These are phyloP conservation scores for Termitomyces sp. DNA, from an alignment of 768 basidiomycete species.

Conservation along the genomic window DNA sequence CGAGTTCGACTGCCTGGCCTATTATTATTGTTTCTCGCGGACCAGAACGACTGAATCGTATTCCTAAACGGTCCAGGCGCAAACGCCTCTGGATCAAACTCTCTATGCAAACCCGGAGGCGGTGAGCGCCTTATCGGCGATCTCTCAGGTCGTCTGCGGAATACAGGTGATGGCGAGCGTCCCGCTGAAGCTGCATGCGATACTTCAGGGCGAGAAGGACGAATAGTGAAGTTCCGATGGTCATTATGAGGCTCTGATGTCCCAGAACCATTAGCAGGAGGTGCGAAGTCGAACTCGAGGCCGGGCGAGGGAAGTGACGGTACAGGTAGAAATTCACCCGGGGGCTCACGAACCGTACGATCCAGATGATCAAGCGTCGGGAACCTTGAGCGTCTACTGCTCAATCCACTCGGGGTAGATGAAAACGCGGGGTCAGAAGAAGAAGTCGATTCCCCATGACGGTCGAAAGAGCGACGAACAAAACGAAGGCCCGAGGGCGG, in stretches of 20 bases:
- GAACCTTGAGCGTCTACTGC: not conserved
- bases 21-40: conserved; percentile 18
- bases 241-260: not conserved
- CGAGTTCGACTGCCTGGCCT: conserved; percentile 8
- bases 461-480: not conserved
- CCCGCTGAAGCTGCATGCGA: not conserved
- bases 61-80: conserved; percentile 49
- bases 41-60: conserved; percentile 37
- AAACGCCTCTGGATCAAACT: conserved; percentile 35
- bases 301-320: conserved; percentile 26
- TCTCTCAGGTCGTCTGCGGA: not conserved
- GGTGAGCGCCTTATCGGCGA: conserved; percentile 10
- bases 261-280: not conserved
- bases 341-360: not conserved
- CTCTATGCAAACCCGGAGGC: conserved; percentile 15
- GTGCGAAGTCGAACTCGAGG: conserved; percentile 21
- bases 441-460: not conserved
- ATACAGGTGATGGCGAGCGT: conserved; percentile 12
- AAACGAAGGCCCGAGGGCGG: not conserved
- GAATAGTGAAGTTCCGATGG: not conserved
- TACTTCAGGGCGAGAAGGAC: not conserved
- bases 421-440: not conserved
- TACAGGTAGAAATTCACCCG: conserved; percentile 13
- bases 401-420: not conserved
- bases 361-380: not conserved